Conservation (phyloP, 148 eudicot species). For the Camellia lanceoleosa region DNA sequence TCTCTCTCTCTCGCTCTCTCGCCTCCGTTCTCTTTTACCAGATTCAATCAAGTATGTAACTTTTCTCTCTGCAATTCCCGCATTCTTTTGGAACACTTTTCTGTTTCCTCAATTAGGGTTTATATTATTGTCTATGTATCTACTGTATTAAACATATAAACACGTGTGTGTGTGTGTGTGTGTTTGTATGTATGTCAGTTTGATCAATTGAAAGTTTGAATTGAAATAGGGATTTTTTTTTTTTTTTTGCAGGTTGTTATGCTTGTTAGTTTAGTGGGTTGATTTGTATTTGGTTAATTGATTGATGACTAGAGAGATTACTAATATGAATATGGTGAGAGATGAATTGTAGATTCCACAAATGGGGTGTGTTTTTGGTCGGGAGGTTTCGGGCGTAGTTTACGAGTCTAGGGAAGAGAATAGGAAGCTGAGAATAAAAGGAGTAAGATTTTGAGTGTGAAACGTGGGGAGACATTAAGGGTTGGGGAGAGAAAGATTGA, state of each 20-base stretch:
- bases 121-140: background rate
- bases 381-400: slow-evolving; percentile 28
- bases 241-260: background rate
- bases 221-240: background rate
- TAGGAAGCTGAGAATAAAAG: slow-evolving; percentile 18
- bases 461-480: background rate
- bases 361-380: slow-evolving; percentile 59
- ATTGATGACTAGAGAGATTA: slow-evolving; percentile 17
- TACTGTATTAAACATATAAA: background rate
- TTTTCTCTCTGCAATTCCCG: background rate
- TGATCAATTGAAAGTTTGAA: background rate
- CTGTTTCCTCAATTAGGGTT: background rate
- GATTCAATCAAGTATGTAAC: background rate
- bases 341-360: slow-evolving; percentile 34
- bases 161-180: background rate
- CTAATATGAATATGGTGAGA: slow-evolving; percentile 37
- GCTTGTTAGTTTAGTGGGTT: background rate
- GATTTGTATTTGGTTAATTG: slow-evolving; percentile 8
- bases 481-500: slow-evolving; percentile 2
- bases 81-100: background rate
- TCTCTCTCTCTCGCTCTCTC: background rate
- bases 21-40: background rate
- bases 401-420: slow-evolving; percentile 20
- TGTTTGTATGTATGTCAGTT: background rate
- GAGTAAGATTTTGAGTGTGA: background rate